These are phyloP conservation scores for Effrenium voratum DNA, from an alignment of 73 alveolate species.

Conservation along the genomic window DNA sequence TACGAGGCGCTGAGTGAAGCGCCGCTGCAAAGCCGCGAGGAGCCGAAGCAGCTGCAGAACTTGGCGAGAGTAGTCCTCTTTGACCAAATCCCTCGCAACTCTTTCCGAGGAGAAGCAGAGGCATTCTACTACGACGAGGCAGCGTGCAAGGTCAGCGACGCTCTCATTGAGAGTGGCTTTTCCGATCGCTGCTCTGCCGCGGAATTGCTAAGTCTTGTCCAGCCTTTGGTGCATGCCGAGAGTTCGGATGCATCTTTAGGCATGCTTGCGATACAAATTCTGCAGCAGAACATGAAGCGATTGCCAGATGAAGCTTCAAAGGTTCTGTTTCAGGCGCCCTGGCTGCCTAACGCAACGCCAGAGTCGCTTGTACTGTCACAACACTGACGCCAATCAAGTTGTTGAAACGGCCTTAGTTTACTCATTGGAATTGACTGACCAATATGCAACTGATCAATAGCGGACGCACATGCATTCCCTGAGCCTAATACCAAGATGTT, in stretches of 20 bases:
- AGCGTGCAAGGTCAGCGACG: conserved; percentile 29
- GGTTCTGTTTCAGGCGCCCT: conserved; percentile 44
- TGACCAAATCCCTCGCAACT: conserved; percentile 70
- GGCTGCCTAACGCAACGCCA: too few species aligned
- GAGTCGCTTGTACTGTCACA: too few species aligned
- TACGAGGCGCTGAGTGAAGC: neutral
- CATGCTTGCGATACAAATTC: neutral
- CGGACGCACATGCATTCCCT: too few species aligned
- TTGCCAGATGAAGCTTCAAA: conserved; percentile 37
- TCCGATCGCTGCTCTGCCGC: conserved; percentile 43
- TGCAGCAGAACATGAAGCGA: conserved; percentile 65
- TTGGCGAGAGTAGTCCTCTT: conserved; percentile 66
- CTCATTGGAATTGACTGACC: too few species aligned
- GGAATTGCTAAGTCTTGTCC: conserved; percentile 28
- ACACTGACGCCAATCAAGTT: too few species aligned
- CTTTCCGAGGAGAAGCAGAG: conserved; percentile 29
- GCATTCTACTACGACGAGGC: conserved; percentile 50
- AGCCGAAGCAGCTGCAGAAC: neutral
- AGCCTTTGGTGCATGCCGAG: conserved; percentile 55
- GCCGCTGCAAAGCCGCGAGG: neutral
- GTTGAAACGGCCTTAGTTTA: too few species aligned
- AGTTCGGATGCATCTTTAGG: neutral
- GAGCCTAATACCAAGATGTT: too few species aligned
- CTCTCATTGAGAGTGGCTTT: conserved; percentile 2
- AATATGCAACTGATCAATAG: too few species aligned